Evolutionary conservation across 2,329 filamentous ascomycete genomes (phyloP).

Genomic region (Pseudocercospora cruenta): DNA sequence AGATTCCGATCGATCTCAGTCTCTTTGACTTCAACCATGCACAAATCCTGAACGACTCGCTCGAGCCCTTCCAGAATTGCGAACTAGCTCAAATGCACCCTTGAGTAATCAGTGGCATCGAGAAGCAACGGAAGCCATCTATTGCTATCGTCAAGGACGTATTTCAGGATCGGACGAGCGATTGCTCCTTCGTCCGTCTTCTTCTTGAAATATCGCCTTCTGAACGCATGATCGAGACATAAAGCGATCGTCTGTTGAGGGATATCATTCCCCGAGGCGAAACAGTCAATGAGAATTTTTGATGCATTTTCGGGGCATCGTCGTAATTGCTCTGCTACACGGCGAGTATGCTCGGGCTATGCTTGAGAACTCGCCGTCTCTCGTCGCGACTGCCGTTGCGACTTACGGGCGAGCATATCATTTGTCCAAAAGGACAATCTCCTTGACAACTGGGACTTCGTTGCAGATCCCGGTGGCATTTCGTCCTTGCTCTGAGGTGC

Average conservation of each 20-base stretch:
- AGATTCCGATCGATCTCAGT: neutral
- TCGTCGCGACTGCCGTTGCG: too few relatives aligned
- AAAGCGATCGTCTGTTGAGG: neutral
- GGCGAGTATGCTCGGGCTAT: neutral
- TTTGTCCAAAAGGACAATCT: too few relatives aligned
- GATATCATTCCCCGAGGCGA: neutral
- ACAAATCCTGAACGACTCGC: neutral
- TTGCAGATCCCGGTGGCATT: neutral
- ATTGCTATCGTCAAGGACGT: neutral
- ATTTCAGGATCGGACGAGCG: neutral
- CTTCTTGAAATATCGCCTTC: too few relatives aligned
- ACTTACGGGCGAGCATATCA: too few relatives aligned
- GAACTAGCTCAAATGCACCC: neutral
- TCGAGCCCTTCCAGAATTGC: neutral
- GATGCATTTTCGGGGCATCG: neutral
- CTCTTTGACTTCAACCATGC: neutral
- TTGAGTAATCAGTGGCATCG: neutral
- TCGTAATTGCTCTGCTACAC: neutral
- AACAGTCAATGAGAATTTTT: neutral
- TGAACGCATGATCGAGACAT: neutral
- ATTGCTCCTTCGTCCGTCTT: neutral
- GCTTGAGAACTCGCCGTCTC: too few relatives aligned
- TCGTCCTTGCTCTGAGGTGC: neutral
- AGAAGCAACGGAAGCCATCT: neutral
- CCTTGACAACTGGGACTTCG: neutral